Conservation (phyloP, 176 grass and related monocot genomes). For the Luzula sylvatica region DNA sequence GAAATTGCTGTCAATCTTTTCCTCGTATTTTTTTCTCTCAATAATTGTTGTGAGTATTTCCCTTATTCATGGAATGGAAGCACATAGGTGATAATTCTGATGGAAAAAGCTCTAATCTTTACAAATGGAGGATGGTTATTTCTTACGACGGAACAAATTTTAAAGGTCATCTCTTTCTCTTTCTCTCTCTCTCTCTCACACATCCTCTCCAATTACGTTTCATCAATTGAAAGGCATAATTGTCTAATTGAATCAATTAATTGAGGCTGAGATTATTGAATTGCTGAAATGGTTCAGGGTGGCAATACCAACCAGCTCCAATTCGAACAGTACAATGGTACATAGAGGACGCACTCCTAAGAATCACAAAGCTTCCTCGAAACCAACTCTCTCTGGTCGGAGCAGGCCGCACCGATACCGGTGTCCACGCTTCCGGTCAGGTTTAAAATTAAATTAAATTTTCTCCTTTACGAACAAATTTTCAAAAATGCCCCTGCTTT, state of each 20-base stretch:
- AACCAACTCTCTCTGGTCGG: slow-evolving; percentile 78
- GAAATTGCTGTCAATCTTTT: too few relatives aligned
- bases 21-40: not conserved
- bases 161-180: slow-evolving; percentile 35
- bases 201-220: not conserved
- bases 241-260: too few relatives aligned
- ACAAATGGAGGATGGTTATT: slow-evolving; percentile 86
- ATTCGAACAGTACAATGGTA: slow-evolving; percentile 78
- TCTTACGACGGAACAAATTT: slow-evolving; percentile 85
- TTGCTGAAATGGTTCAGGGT: slow-evolving; percentile 35
- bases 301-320: slow-evolving; percentile 82
- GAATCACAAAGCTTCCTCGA: slow-evolving; percentile 58
- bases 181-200: not conserved
- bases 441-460: slow-evolving; percentile 26
- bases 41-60: not conserved
- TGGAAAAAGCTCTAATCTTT: not conserved
- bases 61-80: not conserved
- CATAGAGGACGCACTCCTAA: slow-evolving; percentile 63
- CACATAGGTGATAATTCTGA: slow-evolving; percentile 7
- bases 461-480: not conserved
- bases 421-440: slow-evolving; percentile 97
- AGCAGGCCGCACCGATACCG: slow-evolving; percentile 80
- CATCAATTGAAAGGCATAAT: too few relatives aligned
- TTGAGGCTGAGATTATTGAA: too few relatives aligned
- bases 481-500: not conserved